Evolutionary conservation across 768 basidiomycete species (phyloP).

Genomic region (Panellus pusillus): DNA sequence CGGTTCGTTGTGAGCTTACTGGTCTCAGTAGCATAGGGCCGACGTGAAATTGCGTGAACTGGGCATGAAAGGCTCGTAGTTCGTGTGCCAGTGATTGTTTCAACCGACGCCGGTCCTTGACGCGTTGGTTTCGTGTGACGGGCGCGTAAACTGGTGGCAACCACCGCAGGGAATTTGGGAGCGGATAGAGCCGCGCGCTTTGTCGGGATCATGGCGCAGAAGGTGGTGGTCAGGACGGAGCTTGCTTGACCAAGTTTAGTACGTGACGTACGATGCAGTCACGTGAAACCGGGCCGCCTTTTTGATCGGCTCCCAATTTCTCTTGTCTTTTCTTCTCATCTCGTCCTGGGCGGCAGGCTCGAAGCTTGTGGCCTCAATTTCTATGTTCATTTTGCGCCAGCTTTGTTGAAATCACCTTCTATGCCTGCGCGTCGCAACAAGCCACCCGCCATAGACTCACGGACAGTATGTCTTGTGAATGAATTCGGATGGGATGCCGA

Average conservation of each 20-base stretch:
- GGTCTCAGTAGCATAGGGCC: slow-evolving; percentile 30
- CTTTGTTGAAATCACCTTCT: too few species aligned
- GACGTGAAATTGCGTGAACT: neutral
- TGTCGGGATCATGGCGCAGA: slow-evolving; percentile 35
- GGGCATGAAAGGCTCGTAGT: slow-evolving; percentile 3
- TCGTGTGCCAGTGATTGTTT: slow-evolving; percentile 2
- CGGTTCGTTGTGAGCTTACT: slow-evolving; percentile 22
- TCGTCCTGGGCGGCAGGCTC: too few species aligned
- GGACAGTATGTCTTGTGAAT: neutral
- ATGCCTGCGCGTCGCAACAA: too few species aligned
- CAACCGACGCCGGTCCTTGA: neutral
- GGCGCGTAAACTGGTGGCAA: slow-evolving; percentile 10
- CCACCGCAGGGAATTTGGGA: slow-evolving; percentile 23
- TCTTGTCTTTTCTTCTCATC: too few species aligned
- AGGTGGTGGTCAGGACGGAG: slow-evolving; percentile 13
- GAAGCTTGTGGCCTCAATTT: too few species aligned
- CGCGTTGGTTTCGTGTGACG: slow-evolving; percentile 15
- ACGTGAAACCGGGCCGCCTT: neutral
- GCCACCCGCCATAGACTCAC: too few species aligned
- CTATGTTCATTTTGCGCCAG: too few species aligned
- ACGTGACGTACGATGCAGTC: neutral
- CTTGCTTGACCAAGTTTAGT: too few species aligned
- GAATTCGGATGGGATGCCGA: neutral
- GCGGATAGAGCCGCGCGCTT: slow-evolving; percentile 34
- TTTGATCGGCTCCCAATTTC: neutral